Conservation (phyloP, 805 yeast genomes). For the Candida cerambycidarum region DNA sequence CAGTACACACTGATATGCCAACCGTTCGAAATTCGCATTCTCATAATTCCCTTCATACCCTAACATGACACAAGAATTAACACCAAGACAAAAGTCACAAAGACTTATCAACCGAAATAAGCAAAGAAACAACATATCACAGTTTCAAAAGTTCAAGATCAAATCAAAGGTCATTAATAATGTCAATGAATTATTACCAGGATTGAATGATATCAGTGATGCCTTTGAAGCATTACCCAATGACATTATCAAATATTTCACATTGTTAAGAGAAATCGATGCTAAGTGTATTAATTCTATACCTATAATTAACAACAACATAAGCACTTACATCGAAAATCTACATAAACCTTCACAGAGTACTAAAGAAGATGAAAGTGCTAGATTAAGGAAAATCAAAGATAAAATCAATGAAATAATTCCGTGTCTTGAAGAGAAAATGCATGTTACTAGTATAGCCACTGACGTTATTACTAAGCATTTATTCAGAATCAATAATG, state of each 20-base stretch:
- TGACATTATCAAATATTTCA: constrained; percentile 80
- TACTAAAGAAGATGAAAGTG: constrained; percentile 4
- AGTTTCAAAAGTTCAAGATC: constrained; percentile 34
- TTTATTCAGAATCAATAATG: constrained; percentile 72
- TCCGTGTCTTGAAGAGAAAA: constrained; percentile 93
- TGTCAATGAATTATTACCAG: constrained; percentile 56
- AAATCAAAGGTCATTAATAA: constrained; percentile 32
- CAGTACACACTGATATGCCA: too few relatives aligned
- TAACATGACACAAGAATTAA: constrained; percentile 20
- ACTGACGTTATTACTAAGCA: constrained; percentile 72
- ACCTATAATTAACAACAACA: constrained; percentile 61
- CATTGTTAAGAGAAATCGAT: constrained; percentile 87
- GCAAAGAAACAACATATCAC: constrained; percentile 8
- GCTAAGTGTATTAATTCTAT: constrained; percentile 82
- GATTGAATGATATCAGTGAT: constrained; percentile 88
- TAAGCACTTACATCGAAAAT: constrained; percentile 43
- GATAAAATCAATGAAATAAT: constrained; percentile 63
- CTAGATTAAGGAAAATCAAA: constrained; percentile 27
- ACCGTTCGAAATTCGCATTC: too few relatives aligned
- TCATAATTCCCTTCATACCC: constrained; percentile 8
- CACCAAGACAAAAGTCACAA: constrained; percentile 30
- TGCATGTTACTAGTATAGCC: constrained; percentile 95
- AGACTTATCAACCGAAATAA: constrained; percentile 11
- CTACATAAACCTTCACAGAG: constrained; percentile 16
- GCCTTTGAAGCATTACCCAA: constrained; percentile 87